A percentile compares a stretch with the other conserved stretches of the same genome.
These are phyloP conservation scores for Arthrinium puccinioides DNA, from an alignment of 2,329 filamentous ascomycete species.

Conservation along the genomic window DNA sequence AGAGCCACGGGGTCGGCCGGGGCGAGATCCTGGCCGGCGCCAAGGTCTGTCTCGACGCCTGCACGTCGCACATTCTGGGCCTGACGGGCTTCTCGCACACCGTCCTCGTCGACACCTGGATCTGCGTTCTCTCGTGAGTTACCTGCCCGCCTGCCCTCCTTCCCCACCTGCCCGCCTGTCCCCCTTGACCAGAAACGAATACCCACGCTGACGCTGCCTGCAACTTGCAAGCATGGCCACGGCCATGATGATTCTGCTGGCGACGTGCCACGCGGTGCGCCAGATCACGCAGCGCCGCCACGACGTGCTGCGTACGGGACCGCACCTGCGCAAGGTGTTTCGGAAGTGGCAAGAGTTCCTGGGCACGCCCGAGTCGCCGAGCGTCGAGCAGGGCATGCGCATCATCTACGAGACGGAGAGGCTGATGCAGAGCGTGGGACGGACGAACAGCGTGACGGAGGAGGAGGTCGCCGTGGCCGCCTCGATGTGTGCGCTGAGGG, in stretches of 20 bases:
- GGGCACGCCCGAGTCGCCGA: slow-evolving; percentile 33
- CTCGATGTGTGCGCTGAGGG: slow-evolving; percentile 7
- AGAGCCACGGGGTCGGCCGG: slow-evolving; percentile 10
- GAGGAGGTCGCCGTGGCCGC: slow-evolving; percentile 7
- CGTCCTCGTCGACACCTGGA: slow-evolving; percentile 46
- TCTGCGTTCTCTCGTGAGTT: slow-evolving; percentile 44
- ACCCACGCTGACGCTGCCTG: no score
- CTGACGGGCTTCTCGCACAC: slow-evolving; percentile 40
- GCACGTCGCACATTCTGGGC: slow-evolving; percentile 40
- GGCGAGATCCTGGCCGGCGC: slow-evolving; percentile 16
- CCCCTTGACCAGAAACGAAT: no score
- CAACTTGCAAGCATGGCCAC: slow-evolving; percentile 45
- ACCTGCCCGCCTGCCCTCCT: not conserved
- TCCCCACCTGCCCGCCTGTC: not conserved
- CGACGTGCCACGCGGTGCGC: slow-evolving; percentile 31
- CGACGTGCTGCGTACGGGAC: slow-evolving; percentile 30
- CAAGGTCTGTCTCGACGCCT: slow-evolving; percentile 38
- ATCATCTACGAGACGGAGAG: slow-evolving; percentile 36
- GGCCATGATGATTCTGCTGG: slow-evolving; percentile 40
- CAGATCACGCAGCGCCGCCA: slow-evolving; percentile 29
- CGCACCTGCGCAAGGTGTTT: slow-evolving; percentile 32
- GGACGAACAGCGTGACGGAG: slow-evolving; percentile 2
- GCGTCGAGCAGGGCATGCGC: slow-evolving; percentile 37
- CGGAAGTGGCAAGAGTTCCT: slow-evolving; percentile 32
- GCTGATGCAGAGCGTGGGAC: slow-evolving; percentile 24